Evolutionary conservation across 306 rosid species (phyloP), one percentile per base, ranked within the genome.

Genomic region (Lathyrus oleraceus): DNA sequence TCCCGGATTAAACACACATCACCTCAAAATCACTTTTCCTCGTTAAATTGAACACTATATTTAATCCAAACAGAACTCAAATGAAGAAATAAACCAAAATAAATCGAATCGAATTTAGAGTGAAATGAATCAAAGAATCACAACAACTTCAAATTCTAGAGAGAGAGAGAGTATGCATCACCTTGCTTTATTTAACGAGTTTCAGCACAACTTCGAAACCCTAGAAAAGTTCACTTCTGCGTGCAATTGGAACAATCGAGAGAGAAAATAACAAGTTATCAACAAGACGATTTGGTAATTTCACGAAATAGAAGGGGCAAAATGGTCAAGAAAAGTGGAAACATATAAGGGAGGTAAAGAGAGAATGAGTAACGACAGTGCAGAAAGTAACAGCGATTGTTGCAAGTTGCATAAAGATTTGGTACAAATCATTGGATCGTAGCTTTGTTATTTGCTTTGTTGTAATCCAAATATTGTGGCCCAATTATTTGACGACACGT

Each of bases 141-240:
- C n/a, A 67, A 51, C n/a, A 81, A 58, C 60, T 45, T 11, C 60
- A 79, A 77, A 61, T 17, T 38, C 40, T 1, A 47, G 2, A 28
- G 25, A 48, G 38, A 61, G 19, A 58, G 4, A 44, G 51, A 74
- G 25, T 74, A 16, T 6, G 1, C 44, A 73, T 70, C 36, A 83
- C 81, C 88, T 70, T 36, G 69, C 82, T 66, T 73, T 51, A 72
- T 47, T 19, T 43, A 67, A 6, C 60, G 75, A 61, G 16, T 69
- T 59, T 72, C 59, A 11, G 30, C 72, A 44, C 19, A 65, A 38
- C 30, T 38, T 58, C 23, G 51, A 77, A 76, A 87, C 82, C 86
- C 84, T 69, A 81, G 52, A 61, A 76, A 81, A 87, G 58, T 72
- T 49, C 78, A 81, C 47, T 60, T 67, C 78, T 65, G 83, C 76